A percentile compares a stretch with the other conserved stretches of the same genome.
Conservation (phyloP, 2,329 filamentous ascomycete genomes). For the Taxawa tesnikishii region DNA sequence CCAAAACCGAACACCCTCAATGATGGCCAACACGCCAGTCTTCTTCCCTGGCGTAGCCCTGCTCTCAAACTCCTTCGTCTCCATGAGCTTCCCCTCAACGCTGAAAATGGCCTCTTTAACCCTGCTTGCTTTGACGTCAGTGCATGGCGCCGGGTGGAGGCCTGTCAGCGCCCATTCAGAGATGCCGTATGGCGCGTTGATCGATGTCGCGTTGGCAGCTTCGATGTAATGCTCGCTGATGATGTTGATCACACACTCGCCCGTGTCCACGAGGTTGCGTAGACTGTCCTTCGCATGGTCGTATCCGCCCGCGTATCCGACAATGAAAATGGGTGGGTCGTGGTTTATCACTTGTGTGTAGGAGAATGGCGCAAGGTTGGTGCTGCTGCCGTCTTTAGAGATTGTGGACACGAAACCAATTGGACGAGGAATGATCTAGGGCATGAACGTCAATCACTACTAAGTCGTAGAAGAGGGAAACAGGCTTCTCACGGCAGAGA, state of each 20-base stretch:
- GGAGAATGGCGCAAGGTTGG: constrained; percentile 77
- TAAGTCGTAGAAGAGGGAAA: too few species aligned
- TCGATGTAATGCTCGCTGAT: constrained; percentile 76
- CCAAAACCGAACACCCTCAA: constrained; percentile 84
- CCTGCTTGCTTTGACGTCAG: constrained; percentile 55
- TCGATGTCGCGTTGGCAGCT: constrained; percentile 69
- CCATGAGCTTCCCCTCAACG: constrained; percentile 69
- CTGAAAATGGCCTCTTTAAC: constrained; percentile 75
- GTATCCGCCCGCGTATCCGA: constrained; percentile 46
- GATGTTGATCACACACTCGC: constrained; percentile 72
- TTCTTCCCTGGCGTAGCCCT: constrained; percentile 57
- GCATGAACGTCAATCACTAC: constrained; percentile 1
- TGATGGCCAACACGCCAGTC: constrained; percentile 59
- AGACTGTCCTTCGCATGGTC: constrained; percentile 65
- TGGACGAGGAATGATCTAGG: constrained; percentile 74
- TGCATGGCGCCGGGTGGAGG: constrained; percentile 55
- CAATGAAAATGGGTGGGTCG: constrained; percentile 73
- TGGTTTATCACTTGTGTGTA: constrained; percentile 77
- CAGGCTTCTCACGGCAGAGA: constrained; percentile 63
- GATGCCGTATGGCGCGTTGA: constrained; percentile 65
- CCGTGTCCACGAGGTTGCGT: constrained; percentile 56
- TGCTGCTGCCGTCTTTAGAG: constrained; percentile 46
- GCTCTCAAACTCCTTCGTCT: constrained; percentile 66
- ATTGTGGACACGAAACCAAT: constrained; percentile 53
- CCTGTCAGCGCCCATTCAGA: constrained; percentile 74